Percentiles rank a stretch among this genome's conserved stretches.
phyloP scores from a whole-genome alignment of 441 rosid genomes.

The Capsella rubella region DNA sequence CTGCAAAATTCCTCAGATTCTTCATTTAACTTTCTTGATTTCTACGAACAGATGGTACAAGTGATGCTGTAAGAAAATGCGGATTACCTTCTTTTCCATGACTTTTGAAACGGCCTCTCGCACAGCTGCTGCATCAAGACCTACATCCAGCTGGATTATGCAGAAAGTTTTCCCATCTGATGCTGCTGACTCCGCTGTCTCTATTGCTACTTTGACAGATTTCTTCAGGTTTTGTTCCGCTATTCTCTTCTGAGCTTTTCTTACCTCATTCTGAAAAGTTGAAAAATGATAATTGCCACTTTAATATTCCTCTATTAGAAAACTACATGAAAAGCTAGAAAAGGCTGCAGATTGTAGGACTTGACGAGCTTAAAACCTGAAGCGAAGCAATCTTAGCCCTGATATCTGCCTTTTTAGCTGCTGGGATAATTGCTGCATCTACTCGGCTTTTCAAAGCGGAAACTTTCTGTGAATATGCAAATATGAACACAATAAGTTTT shows the following conservation, averaged over 20 bases:
- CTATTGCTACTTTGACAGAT: conserved; percentile 69
- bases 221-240: conserved; percentile 82
- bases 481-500: conserved; percentile 23
- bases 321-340: not conserved
- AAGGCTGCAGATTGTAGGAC: conserved; percentile 6
- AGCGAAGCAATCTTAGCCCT: conserved; percentile 75
- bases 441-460: conserved; percentile 79
- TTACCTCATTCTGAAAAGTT: conserved; percentile 61
- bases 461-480: conserved; percentile 63
- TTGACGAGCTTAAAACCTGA: conserved; percentile 59
- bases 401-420: conserved; percentile 86
- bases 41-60: not conserved
- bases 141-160: conserved; percentile 78
- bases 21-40: not conserved
- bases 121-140: conserved; percentile 90
- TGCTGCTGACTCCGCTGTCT: conserved; percentile 75
- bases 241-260: conserved; percentile 86
- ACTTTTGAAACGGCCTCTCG: conserved; percentile 95
- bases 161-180: conserved; percentile 82
- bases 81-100: conserved; percentile 66
- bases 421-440: conserved; percentile 82
- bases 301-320: not conserved
- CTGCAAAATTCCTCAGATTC: conserved; percentile 53
- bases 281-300: not conserved
- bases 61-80: not conserved